Evolutionary conservation across 345 rosid genomes (phyloP).

Genomic region (Euphorbia pulcherrima): DNA sequence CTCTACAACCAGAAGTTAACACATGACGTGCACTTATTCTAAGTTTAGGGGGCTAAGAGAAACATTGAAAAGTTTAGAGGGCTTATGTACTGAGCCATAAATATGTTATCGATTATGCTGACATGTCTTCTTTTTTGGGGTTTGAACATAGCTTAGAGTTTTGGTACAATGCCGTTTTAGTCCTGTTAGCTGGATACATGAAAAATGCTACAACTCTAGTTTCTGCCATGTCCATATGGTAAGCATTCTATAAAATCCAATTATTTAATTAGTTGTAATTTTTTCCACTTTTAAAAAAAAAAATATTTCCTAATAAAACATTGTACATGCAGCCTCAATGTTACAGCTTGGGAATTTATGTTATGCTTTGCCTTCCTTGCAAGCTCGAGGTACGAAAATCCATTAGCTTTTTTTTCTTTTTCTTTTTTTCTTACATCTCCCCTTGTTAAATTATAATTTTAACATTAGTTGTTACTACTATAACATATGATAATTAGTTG

Average conservation of each 20-base stretch:
- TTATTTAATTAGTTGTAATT: background rate
- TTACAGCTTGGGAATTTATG: slow-evolving; percentile 51
- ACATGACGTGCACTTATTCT: too few relatives aligned
- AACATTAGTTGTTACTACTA: too few relatives aligned
- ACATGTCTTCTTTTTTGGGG: background rate
- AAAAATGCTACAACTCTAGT: slow-evolving; percentile 50
- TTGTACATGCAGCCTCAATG: slow-evolving; percentile 32
- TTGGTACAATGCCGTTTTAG: slow-evolving; percentile 70
- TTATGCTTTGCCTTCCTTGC: slow-evolving; percentile 52
- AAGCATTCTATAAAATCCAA: slow-evolving; percentile 8
- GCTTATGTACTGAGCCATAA: too few relatives aligned
- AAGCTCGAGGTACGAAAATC: slow-evolving; percentile 43
- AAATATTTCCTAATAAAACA: background rate
- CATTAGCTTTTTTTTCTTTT: too few relatives aligned
- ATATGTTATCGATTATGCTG: too few relatives aligned
- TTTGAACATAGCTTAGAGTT: slow-evolving; percentile 54
- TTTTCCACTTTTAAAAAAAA: background rate
- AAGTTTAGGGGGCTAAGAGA: too few relatives aligned
- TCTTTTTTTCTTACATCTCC: background rate
- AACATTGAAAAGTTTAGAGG: too few relatives aligned
- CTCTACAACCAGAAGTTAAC: too few relatives aligned
- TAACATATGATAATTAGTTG: too few relatives aligned
- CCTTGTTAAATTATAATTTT: too few relatives aligned
- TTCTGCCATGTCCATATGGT: slow-evolving; percentile 88
- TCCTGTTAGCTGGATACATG: slow-evolving; percentile 70